phyloP scores from a whole-genome alignment of 148 eudicot species.

The Vaccinium darrowii region DNA sequence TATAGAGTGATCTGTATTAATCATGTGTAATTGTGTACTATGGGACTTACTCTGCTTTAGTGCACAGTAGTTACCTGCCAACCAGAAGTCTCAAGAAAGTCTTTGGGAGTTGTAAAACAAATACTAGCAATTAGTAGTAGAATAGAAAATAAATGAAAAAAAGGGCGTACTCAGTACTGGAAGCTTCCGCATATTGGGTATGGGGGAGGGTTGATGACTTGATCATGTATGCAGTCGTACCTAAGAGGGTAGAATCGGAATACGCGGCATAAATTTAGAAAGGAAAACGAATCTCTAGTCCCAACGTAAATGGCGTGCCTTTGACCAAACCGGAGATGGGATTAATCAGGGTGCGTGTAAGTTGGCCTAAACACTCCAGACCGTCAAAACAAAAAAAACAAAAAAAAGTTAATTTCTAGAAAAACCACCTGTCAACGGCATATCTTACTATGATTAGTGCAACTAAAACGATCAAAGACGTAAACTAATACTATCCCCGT shows the following conservation, averaged over 20 bases:
- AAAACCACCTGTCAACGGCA: conserved; percentile 5
- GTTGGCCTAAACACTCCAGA: no score
- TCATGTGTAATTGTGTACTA: neutral
- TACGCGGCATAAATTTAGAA: neutral
- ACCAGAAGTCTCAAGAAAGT: no score
- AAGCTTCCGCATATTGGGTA: no score
- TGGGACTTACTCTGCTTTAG: neutral
- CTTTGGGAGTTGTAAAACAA: neutral
- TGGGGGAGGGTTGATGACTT: no score
- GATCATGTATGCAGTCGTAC: no score
- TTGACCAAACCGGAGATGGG: no score
- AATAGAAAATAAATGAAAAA: neutral
- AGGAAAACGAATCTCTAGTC: neutral
- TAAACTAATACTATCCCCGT: neutral
- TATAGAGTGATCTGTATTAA: neutral
- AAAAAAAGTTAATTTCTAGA: neutral
- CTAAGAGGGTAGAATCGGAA: neutral
- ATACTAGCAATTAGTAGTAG: neutral
- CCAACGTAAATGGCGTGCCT: no score
- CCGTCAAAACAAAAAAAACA: no score
- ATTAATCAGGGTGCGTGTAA: no score
- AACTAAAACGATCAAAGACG: neutral
- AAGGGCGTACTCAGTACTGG: no score
- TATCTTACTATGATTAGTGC: neutral
- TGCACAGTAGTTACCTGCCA: no score